Evolutionary conservation across 2,329 filamentous ascomycete species (phyloP), one percentile per base, ranked within the genome.

Genomic region (Claviceps sorghi): DNA sequence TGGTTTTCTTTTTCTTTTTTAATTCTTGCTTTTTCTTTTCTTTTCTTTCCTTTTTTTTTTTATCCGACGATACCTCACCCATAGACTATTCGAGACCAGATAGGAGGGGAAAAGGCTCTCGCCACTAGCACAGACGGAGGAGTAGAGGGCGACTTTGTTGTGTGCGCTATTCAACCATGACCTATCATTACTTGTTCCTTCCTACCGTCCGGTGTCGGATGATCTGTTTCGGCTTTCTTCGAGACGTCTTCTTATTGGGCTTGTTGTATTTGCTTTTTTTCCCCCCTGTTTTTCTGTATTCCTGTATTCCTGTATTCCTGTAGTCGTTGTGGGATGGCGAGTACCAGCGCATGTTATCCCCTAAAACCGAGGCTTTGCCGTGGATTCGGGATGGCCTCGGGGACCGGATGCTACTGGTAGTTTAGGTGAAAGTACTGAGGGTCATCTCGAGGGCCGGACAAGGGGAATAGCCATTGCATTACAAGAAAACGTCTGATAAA

Each of bases 41-140:
- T 42, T n/a, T 42, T 15, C 40, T 42, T 42, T 21, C 4, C 19
- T n/a, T 42, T 21, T 15, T 45, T 30, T 45, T 44, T 22, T 49
- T 51, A 65, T 67, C 66, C 52, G 67, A 73, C 73, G 72, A 75
- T 75, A 75, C 73, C 71, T 73, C 63, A 8, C 63, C 64, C 64
- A 72, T 73, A 73, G 71, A 73, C 64, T 61, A 64, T 63, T 58
- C 56, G 59, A 61, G 64, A 61, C 62, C 62, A 59, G 51, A 54
- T 51, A 53, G 50, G 53, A 53, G 48, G 49, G 26, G 44, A 15
- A 22, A 30, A 50, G 58, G 57, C 64, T 63, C 62, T 63, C 61
- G 59, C 57, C 58, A 57, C 34, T 7, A 8, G 36, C 7, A 42
- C 40, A 63, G 61, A 61, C 59, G 61, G 59, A 60, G 57, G 56